Evolutionary conservation across 257 asterid genomes (phyloP), one percentile per base, ranked within the genome.

Genomic region (Voacanga thouarsii): DNA sequence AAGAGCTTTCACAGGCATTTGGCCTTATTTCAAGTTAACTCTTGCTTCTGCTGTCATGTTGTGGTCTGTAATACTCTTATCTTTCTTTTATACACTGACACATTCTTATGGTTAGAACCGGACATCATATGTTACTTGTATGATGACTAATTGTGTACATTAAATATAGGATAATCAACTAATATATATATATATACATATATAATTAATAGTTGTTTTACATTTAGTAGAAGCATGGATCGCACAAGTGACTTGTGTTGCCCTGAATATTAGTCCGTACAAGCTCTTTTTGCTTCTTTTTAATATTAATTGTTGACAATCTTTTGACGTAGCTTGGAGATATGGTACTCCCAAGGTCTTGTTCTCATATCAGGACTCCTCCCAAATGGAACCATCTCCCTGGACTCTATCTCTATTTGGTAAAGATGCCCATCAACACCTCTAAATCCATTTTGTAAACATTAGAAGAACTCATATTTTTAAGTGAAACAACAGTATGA

Each of bases 281-380:
- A 33, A 33, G 37, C 2, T 33, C 37, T 33, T 33, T 33, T 33
- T 33, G 37, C 37, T 33, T 33, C 37, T 33, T 33, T 33, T 33
- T 33, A 33, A 33, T 33, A 33, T 33, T 33, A 33, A 33, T 33
- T 33, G 37, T 33, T 33, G 37, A 33, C 37, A 30, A 9, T 28
- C 24, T 16, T 56, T 11, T 59, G 6, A 28, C 75, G 85, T 60
- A 81, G 85, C 82, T 75, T 81, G 84, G 87, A 78, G 82, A 65
- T 81, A 81, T 84, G 87, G 87, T 81, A 84, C 78, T 63, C 15
- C 75, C 81, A 84, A 71, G 77, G 83, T 33, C 87, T 84, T 45
- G 85, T 84, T 61, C 78, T 81, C 69, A 64, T 75, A 70, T 81
- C 85, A 56, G 87, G 87, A 15, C 70, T 78, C 75, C 85, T 84